Base-by-base conservation (phyloP, 1,139 yeast species). In the Yamadazyma buinensis region DNA sequence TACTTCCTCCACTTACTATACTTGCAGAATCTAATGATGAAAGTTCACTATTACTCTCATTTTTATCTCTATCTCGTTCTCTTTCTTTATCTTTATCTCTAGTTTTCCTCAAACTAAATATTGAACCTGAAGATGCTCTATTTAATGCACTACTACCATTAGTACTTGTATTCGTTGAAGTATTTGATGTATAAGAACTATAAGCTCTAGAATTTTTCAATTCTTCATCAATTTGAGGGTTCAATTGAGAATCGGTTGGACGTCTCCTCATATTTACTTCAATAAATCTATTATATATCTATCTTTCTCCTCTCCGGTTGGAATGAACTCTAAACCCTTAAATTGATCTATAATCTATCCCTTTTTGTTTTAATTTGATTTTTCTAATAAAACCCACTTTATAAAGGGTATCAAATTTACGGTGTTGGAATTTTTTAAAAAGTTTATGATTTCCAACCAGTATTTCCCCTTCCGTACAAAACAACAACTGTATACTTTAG, bases 71-170 rank as follows among this genome's bases (percentile, higher is more conserved):
- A 8, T 28, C 26, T 32, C 43, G 49, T 30, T 42, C 44, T 46
- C 62, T 64, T n/a, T 32, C 28, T 3, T 24, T 36, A 12, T 35
- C 34, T 23, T 34, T 40, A 24, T 52, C 55, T 34, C 46, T 44
- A 30, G 42, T 45, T 46, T 63, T 64, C 33, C 66, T 52, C 32
- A 65, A 47, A 42, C 67, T 59, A 45, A 68, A 68, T 15, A 68
- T 59, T 18, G 71, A 63, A 25, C 66, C 57, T n/a, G 68, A 54
- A 21, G 68, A 59, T 38, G 58, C 57, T 34, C 72, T 49, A 41
- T 54, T 50, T 21, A 42, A 20, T 8, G 15, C 9, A 9, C 15
- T 14, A 15, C 19, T 25, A 15, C 21, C 21, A 12, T 10, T 15
- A 19, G 24, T 32, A 22, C 34, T 40, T 30, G 37, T 32, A 8